A percentile compares a stretch with the other conserved stretches of the same genome.
These are phyloP conservation scores for Pseudevernia furfuracea DNA, from an alignment of 495 filamentous ascomycete genomes.

Conservation along the genomic window DNA sequence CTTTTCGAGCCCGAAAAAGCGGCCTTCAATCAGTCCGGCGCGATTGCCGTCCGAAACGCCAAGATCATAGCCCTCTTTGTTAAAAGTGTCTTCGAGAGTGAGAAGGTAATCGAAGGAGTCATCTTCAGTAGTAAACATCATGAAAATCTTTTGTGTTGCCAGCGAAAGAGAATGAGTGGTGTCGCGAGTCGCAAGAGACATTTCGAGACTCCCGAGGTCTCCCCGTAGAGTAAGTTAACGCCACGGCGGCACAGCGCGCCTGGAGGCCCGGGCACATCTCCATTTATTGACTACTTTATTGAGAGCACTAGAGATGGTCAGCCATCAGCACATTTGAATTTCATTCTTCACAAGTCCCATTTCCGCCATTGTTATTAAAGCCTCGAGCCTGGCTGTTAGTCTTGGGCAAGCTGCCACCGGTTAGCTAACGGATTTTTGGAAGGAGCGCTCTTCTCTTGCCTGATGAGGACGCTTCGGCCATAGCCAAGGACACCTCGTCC, in stretches of 20 bases:
- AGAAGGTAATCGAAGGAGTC: conserved; percentile 57
- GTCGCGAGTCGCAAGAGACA: conserved; percentile 4
- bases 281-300: neutral
- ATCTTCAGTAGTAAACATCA: neutral
- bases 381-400: neutral
- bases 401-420: neutral
- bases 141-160: neutral
- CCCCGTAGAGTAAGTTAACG: neutral
- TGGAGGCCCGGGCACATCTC: neutral
- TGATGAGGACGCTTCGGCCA: conserved; percentile 7
- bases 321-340: neutral
- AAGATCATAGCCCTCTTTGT: conserved; percentile 71
- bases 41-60: conserved; percentile 69
- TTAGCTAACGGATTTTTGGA: neutral
- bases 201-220: neutral
- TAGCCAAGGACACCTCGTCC: conserved; percentile 16
- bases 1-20: conserved; percentile 81
- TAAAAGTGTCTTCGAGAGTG: conserved; percentile 74
- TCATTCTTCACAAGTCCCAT: neutral
- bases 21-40: conserved; percentile 79
- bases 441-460: conserved; percentile 9
- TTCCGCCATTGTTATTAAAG: neutral
- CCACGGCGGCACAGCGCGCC: neutral
- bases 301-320: neutral
- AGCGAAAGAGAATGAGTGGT: neutral